Base-by-base conservation (phyloP, 768 basidiomycete genomes). In the Sporobolomyces pararoseus region DNA sequence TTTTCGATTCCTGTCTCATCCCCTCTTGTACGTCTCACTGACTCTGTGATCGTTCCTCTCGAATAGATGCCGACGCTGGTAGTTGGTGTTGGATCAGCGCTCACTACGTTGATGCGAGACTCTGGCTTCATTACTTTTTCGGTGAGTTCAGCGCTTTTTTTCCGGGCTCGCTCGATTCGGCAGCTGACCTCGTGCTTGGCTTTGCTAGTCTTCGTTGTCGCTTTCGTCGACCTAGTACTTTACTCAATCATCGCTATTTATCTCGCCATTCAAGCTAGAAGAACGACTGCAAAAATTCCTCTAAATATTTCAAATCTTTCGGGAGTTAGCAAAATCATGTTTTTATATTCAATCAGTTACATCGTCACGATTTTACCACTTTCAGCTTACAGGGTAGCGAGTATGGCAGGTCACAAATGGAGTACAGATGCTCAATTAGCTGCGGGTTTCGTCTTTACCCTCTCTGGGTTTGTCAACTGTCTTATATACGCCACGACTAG, bases 121-220 rank as follows among this genome's bases (percentile, higher is more conserved):
- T 70, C 25, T 39, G 32, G 39, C 49, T 66, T 10, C 55, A 50
- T 23, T 39, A 31, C 23, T 37, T 58, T 25, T 46, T 51, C 54
- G 55, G 55, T 58, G 13, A 54, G 39, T 17, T 9, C 17, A 17
- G 39, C n/a, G n/a, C n/a, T n/a, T n/a, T n/a, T n/a, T n/a, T n/a
- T n/a, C n/a, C n/a, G n/a, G n/a, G n/a, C n/a, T n/a, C n/a, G n/a
- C n/a, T n/a, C n/a, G n/a, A n/a, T n/a, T n/a, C n/a, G n/a, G n/a
- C n/a, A n/a, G n/a, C n/a, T n/a, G n/a, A n/a, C n/a, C n/a, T n/a
- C n/a, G n/a, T n/a, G n/a, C n/a, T n/a, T n/a, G n/a, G n/a, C n/a
- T n/a, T n/a, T n/a, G n/a, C n/a, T n/a, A 53, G 70, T 71, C n/a
- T 71, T 71, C 50, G 23, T 63, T 35, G 27, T 52, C 54, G 70